These are phyloP conservation scores for Acanthamoeba triangularis DNA, from an alignment of 208 protist species.

Conservation along the genomic window DNA sequence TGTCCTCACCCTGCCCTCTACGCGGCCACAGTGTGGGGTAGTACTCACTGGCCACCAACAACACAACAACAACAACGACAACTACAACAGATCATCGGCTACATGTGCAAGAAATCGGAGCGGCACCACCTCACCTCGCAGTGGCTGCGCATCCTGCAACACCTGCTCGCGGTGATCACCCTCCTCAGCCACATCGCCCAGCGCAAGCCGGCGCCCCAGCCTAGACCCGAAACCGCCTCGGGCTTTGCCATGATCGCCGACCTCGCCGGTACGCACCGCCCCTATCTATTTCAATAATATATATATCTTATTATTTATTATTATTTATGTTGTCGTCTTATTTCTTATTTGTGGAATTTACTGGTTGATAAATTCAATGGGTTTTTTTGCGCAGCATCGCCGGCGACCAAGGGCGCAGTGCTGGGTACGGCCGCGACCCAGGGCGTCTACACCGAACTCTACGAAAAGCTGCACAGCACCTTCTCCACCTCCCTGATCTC, in stretches of 20 bases:
- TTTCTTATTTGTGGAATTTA: too few relatives aligned
- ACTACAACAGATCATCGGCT: constrained; percentile 19
- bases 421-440: neutral
- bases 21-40: too few relatives aligned
- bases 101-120: constrained; percentile 65
- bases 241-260: constrained; percentile 17
- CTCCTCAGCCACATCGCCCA: constrained; percentile 35
- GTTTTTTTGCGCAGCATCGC: constrained; percentile 9
- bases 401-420: neutral
- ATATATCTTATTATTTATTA: neutral
- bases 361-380: too few relatives aligned
- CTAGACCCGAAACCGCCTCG: neutral
- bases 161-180: constrained; percentile 48
- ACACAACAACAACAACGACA: neutral
- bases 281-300: neutral
- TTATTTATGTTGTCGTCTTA: too few relatives aligned
- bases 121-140: constrained; percentile 56
- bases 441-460: constrained; percentile 25
- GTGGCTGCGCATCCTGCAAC: constrained; percentile 53
- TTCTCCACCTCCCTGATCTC: constrained; percentile 53
- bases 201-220: neutral
- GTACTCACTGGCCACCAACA: too few relatives aligned
- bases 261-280: neutral
- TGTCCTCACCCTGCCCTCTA: neutral
- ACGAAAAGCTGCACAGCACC: constrained; percentile 10